These are phyloP conservation scores for Skeletonema potamos DNA, from an alignment of 108 stramenopile species.

Conservation along the genomic window DNA sequence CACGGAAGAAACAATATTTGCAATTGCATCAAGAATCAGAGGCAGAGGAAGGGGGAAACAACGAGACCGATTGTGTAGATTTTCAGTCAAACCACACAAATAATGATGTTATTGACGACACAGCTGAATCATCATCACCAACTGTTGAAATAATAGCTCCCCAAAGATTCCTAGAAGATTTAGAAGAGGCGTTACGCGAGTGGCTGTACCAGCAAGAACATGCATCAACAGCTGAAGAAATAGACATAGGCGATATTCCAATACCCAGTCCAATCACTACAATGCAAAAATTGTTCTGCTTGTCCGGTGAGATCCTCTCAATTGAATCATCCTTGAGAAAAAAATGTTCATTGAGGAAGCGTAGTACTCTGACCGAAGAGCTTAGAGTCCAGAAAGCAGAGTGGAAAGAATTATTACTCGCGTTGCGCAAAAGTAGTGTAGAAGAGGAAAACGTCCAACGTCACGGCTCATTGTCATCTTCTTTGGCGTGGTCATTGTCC, in stretches of 20 bases:
- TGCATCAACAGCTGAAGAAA: background rate
- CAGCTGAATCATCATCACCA: background rate
- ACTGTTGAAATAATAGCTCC: conserved; percentile 30
- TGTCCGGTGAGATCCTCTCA: conserved; percentile 21
- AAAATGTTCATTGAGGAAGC: conserved; percentile 30
- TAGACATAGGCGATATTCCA: background rate
- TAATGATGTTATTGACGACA: background rate
- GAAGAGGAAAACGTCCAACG: too few species aligned
- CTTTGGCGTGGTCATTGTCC: conserved; percentile 28
- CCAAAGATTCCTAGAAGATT: conserved; percentile 34
- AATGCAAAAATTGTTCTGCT: conserved; percentile 7
- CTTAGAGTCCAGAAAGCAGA: conserved; percentile 21
- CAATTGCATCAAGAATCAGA: background rate
- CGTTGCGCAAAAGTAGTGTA: background rate
- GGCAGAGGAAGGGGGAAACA: conserved; percentile 3
- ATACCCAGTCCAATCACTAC: conserved; percentile 15
- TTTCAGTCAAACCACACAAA: background rate
- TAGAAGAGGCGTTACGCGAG: conserved; percentile 18
- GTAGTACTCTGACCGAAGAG: conserved; percentile 28
- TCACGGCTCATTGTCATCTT: background rate
- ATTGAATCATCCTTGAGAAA: conserved; percentile 29
- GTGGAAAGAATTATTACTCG: conserved; percentile 14
- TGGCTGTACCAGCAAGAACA: conserved; percentile 19
- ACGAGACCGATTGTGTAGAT: background rate
- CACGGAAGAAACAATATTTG: background rate